Percentiles rank a stretch among this genome's conserved stretches.
phyloP scores from a whole-genome alignment of 768 basidiomycete species.

The Naganishia antarctica region DNA sequence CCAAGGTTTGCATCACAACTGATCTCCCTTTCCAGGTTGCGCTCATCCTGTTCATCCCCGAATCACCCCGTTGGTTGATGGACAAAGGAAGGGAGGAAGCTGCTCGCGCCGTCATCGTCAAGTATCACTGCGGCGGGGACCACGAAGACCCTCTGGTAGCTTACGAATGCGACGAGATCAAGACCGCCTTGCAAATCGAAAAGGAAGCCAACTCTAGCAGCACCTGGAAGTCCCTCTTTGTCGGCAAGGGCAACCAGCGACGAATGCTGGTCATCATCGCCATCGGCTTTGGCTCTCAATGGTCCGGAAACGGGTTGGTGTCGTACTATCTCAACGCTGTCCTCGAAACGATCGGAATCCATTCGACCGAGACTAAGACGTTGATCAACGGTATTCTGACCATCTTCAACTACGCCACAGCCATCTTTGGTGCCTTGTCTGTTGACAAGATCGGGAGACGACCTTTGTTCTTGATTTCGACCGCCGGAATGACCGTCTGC shows the following conservation, averaged over 20 bases:
- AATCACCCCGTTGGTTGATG: conserved; percentile 78
- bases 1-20: background rate
- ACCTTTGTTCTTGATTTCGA: conserved; percentile 54
- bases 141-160: conserved; percentile 52
- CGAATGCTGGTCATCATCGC: conserved; percentile 65
- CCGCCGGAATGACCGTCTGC: conserved; percentile 19
- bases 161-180: conserved; percentile 56
- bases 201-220: conserved; percentile 56
- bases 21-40: conserved; percentile 55
- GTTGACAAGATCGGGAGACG: conserved; percentile 67
- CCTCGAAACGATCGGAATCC: conserved; percentile 53
- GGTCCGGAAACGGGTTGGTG: conserved; percentile 53
- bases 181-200: conserved; percentile 63
- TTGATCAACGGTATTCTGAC: conserved; percentile 79
- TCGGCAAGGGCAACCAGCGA: conserved; percentile 63
- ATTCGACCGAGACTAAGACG: conserved; percentile 53
- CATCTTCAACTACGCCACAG: conserved; percentile 56
- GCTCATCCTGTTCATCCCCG: conserved; percentile 67
- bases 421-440: conserved; percentile 58
- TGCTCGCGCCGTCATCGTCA: conserved; percentile 66
- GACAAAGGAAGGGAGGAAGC: conserved; percentile 67
- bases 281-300: conserved; percentile 51
- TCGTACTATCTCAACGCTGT: conserved; percentile 74
- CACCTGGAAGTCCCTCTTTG: conserved; percentile 57
- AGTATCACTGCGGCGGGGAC: conserved; percentile 78